Evolutionary conservation across 306 rosid genomes (phyloP).

Genomic region (Cicer yamashitae): DNA sequence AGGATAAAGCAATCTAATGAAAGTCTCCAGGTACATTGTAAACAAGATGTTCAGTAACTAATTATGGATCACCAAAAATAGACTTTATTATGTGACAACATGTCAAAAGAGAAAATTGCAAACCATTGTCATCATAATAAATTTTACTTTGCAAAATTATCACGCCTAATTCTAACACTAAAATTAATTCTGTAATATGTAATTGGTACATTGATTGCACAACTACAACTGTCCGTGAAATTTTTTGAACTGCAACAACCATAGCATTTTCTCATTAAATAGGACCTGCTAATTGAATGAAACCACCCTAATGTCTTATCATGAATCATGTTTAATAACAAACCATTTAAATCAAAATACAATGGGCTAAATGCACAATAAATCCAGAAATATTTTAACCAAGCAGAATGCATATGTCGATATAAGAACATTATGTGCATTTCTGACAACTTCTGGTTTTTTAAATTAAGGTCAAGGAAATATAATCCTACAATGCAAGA

Average conservation of each 20-base stretch:
- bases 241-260: background rate
- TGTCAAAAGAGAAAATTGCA: slow-evolving; percentile 10
- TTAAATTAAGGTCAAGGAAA: slow-evolving; percentile 14
- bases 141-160: slow-evolving; percentile 9
- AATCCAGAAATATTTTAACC: background rate
- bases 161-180: slow-evolving; percentile 9
- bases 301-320: background rate
- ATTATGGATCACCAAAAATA: slow-evolving; percentile 13
- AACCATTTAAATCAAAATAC: background rate
- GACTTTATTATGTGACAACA: background rate
- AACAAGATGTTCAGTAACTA: slow-evolving; percentile 34
- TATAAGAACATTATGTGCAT: background rate
- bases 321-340: background rate
- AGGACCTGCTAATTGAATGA: background rate
- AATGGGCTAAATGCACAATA: background rate
- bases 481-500: slow-evolving; percentile 13
- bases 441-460: background rate
- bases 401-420: slow-evolving; percentile 7
- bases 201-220: slow-evolving; percentile 38
- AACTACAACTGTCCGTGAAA: slow-evolving; percentile 8
- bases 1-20: slow-evolving; percentile 6
- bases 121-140: slow-evolving; percentile 17
- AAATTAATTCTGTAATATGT: background rate
- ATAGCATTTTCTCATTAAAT: background rate
- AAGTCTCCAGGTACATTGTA: background rate